These are phyloP conservation scores for Glaciozyma antarctica DNA, from an alignment of 768 basidiomycete species.

Conservation along the genomic window DNA sequence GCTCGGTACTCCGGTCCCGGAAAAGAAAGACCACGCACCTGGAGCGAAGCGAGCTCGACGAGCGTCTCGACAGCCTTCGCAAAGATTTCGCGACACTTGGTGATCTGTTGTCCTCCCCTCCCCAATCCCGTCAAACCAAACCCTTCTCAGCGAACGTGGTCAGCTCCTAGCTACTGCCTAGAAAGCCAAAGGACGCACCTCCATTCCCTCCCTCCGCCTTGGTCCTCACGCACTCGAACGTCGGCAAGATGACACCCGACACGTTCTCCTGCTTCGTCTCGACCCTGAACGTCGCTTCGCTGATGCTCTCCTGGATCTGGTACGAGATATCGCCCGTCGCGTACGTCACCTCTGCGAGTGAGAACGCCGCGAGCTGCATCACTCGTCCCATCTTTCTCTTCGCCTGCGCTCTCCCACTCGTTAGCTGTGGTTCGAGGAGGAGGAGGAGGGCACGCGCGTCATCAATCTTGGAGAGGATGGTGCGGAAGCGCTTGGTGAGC, in stretches of 20 bases:
- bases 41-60: slow-evolving; percentile 86
- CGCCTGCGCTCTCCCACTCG: slow-evolving; percentile 50
- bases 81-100: slow-evolving; percentile 91
- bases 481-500: slow-evolving; percentile 69
- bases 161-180: background rate
- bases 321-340: slow-evolving; percentile 90
- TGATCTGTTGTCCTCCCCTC: slow-evolving; percentile 89
- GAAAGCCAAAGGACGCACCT: slow-evolving; percentile 37
- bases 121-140: slow-evolving; percentile 96
- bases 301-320: slow-evolving; percentile 92
- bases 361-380: slow-evolving; percentile 98
- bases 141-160: slow-evolving; percentile 46
- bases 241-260: slow-evolving; percentile 87
- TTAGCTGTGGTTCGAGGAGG: background rate
- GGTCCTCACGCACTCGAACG: slow-evolving; percentile 70
- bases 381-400: slow-evolving; percentile 98
- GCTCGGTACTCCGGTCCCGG: background rate
- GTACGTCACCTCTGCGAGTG: slow-evolving; percentile 97
- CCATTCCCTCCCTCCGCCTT: slow-evolving; percentile 60
- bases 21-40: slow-evolving; percentile 32
- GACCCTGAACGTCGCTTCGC: slow-evolving; percentile 81
- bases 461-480: slow-evolving; percentile 92
- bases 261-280: slow-evolving; percentile 96
- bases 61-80: slow-evolving; percentile 95
- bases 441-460: slow-evolving; percentile 54